phyloP scores from a whole-genome alignment of 441 rosid species.

The Brassica balearica region DNA sequence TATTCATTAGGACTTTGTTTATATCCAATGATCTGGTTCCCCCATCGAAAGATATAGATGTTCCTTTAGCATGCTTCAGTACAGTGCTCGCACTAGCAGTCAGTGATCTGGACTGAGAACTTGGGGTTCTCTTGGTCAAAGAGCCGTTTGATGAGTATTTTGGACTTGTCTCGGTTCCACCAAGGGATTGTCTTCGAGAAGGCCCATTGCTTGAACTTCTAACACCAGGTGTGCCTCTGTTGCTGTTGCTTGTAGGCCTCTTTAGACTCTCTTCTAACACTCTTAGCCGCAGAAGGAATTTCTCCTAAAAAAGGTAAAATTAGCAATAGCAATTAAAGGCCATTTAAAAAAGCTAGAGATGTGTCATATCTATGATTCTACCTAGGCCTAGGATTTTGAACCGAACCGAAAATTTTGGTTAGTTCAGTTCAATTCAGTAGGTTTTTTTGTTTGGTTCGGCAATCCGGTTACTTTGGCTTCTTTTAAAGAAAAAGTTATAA shows the following conservation, averaged over 20 bases:
- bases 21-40: conserved; percentile 86
- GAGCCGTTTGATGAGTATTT: conserved; percentile 75
- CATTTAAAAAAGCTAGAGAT: conserved; percentile 1
- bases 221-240: conserved; percentile 51
- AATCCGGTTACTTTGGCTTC: no score
- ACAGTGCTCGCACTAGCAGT: conserved; percentile 65
- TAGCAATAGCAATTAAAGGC: neutral
- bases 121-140: conserved; percentile 67
- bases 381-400: no score
- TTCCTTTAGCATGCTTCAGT: conserved; percentile 94
- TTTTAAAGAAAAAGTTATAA: no score
- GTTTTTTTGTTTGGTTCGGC: no score
- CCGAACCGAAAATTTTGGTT: no score
- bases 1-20: conserved; percentile 60
- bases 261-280: conserved; percentile 91
- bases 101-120: conserved; percentile 64
- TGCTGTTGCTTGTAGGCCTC: conserved; percentile 66
- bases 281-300: conserved; percentile 81
- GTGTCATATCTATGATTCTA: conserved; percentile 22
- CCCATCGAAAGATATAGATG: conserved; percentile 95
- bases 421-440: no score
- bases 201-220: conserved; percentile 84
- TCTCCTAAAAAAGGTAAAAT: conserved; percentile 58
- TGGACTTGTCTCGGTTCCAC: conserved; percentile 83
- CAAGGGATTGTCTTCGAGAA: conserved; percentile 89